These are phyloP conservation scores for Peziza echinospora DNA, from an alignment of 495 filamentous ascomycete genomes.

Conservation along the genomic window DNA sequence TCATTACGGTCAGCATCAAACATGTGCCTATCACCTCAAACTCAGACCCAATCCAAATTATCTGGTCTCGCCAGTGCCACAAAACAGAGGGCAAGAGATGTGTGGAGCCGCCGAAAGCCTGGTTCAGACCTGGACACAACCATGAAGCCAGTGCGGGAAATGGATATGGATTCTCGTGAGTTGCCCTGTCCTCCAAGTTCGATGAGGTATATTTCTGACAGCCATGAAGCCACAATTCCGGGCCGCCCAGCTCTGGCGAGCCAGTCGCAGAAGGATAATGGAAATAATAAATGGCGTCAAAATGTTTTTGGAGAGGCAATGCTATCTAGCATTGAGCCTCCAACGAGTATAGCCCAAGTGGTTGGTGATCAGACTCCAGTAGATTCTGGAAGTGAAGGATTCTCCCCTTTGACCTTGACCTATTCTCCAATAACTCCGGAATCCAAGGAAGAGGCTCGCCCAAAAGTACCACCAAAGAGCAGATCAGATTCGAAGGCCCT, in stretches of 20 bases:
- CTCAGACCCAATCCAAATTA: neutral
- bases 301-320: conserved; percentile 24
- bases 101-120: conserved; percentile 31
- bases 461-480: conserved; percentile 29
- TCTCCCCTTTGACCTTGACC: conserved; percentile 22
- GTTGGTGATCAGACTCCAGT: conserved; percentile 2
- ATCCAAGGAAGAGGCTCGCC: conserved; percentile 20
- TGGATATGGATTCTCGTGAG: conserved; percentile 55
- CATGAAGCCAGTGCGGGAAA: conserved; percentile 47
- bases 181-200: conserved; percentile 3
- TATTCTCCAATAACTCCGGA: conserved; percentile 21
- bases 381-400: conserved; percentile 19
- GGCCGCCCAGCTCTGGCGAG: conserved; percentile 35
- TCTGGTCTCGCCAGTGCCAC: conserved; percentile 7
- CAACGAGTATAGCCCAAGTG: neutral
- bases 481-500: too few species aligned
- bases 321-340: conserved; percentile 4
- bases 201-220: conserved; percentile 19
- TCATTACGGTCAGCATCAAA: neutral
- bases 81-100: conserved; percentile 15
- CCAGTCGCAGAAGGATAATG: conserved; percentile 39
- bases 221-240: conserved; percentile 46
- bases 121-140: conserved; percentile 37
- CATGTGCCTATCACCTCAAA: neutral
- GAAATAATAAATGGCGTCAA: conserved; percentile 26